A percentile compares a stretch with the other conserved stretches of the same genome.
These are phyloP conservation scores for Podila horticola DNA, from an alignment of 192 early-diverging fungal genomes.

Conservation along the genomic window DNA sequence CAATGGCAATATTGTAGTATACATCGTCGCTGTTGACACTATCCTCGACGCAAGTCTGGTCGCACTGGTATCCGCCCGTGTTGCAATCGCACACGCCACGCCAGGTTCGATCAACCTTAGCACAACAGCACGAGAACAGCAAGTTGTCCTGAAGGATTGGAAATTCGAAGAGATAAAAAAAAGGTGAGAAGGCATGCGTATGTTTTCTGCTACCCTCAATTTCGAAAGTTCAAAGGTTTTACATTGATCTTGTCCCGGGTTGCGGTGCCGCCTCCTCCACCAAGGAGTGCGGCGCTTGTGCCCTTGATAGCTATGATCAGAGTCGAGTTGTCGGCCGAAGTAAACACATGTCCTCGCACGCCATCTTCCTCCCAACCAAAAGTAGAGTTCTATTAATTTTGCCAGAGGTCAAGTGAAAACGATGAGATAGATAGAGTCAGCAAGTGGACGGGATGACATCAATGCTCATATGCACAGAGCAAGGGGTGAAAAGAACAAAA, in stretches of 20 bases:
- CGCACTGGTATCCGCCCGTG: slow-evolving; percentile 63
- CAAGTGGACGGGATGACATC: no score
- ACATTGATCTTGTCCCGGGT: slow-evolving; percentile 81
- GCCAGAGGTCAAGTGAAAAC: background rate
- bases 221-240: background rate
- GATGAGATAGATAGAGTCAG: no score
- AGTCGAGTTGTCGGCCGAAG: slow-evolving; percentile 67
- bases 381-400: slow-evolving; percentile 62
- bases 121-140: slow-evolving; percentile 98
- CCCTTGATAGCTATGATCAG: slow-evolving; percentile 92
- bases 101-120: slow-evolving; percentile 84
- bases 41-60: slow-evolving; percentile 68
- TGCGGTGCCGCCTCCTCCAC: slow-evolving; percentile 76
- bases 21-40: slow-evolving; percentile 68
- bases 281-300: slow-evolving; percentile 72
- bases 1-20: slow-evolving; percentile 75
- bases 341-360: slow-evolving; percentile 90
- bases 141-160: slow-evolving; percentile 78
- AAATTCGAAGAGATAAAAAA: slow-evolving; percentile 1
- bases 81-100: slow-evolving; percentile 87
- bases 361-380: slow-evolving; percentile 83
- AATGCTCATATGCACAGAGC: no score
- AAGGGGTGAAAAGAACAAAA: background rate
- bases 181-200: background rate
- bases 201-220: background rate